Evolutionary conservation across 2,329 filamentous ascomycete genomes (phyloP).

Genomic region (Coniochaeta hoffmannii): DNA sequence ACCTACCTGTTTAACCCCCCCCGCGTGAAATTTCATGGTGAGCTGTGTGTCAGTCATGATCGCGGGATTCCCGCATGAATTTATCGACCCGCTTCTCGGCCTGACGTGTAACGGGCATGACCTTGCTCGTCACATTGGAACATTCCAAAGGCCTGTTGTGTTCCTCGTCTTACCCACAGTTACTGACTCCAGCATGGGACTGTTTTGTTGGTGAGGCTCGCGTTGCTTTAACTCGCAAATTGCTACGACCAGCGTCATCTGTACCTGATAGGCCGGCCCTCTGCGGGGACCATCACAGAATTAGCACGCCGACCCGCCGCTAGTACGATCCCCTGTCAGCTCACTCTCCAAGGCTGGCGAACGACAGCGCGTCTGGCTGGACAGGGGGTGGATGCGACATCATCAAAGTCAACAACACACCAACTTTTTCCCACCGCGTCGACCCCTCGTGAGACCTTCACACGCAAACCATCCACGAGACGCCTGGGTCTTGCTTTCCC

Average conservation of each 20-base stretch:
- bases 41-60: no score
- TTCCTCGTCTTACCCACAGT: not conserved
- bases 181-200: not conserved
- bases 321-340: not conserved
- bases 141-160: not conserved
- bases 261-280: not conserved
- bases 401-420: slow-evolving; percentile 3
- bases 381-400: not conserved
- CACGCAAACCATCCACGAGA: not conserved
- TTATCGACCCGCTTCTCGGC: no score
- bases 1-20: no score
- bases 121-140: not conserved
- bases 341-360: not conserved
- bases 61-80: no score
- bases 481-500: slow-evolving; percentile 2
- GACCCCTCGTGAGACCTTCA: not conserved
- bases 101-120: no score
- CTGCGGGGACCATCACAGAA: not conserved
- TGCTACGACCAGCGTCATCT: not conserved
- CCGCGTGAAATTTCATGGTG: no score
- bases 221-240: not conserved
- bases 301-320: not conserved
- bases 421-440: not conserved
- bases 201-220: not conserved
- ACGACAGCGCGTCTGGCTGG: not conserved